Percentiles rank a stretch among this genome's conserved stretches.
Conservation (phyloP, 2,329 filamentous ascomycete species). For the Domatiomyces catenatus region DNA sequence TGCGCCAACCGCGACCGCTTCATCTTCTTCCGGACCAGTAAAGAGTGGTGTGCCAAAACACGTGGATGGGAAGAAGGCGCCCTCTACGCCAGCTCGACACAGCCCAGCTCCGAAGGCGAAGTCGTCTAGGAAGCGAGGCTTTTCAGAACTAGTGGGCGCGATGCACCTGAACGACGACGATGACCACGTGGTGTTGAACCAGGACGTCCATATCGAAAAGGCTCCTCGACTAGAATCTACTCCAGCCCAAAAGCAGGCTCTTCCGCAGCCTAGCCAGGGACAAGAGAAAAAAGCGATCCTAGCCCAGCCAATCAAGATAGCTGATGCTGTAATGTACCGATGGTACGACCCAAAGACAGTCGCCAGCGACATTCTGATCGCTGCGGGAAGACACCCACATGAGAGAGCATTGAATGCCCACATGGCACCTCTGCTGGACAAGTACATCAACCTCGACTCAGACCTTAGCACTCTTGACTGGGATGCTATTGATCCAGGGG, state of each 20-base stretch:
- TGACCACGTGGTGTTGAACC: conserved; percentile 21
- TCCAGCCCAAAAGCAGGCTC: neutral
- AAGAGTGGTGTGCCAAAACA: neutral
- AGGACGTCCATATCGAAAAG: conserved; percentile 3
- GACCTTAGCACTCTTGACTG: conserved; percentile 46
- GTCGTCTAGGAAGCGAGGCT: conserved; percentile 39
- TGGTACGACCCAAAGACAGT: conserved; percentile 47
- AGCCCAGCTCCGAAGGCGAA: conserved; percentile 34
- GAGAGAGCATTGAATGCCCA: conserved; percentile 45
- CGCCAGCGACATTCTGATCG: conserved; percentile 47
- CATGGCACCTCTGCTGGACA: conserved; percentile 33
- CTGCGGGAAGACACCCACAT: conserved; percentile 45
- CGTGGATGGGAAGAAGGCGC: neutral
- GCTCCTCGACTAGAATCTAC: neutral
- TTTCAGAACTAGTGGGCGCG: conserved; percentile 40
- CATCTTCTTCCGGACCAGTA: neutral
- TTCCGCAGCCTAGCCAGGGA: neutral
- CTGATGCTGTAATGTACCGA: conserved; percentile 28
- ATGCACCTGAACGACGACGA: conserved; percentile 35
- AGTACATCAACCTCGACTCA: conserved; percentile 28
- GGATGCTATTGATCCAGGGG: conserved; percentile 45
- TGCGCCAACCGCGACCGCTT: neutral
- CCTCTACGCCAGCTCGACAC: neutral
- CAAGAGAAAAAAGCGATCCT: conserved; percentile 15
- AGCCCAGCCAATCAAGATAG: conserved; percentile 29